Percentiles rank a stretch among this genome's conserved stretches.
phyloP scores from a whole-genome alignment of 306 rosid species.

The Castanea sativa region DNA sequence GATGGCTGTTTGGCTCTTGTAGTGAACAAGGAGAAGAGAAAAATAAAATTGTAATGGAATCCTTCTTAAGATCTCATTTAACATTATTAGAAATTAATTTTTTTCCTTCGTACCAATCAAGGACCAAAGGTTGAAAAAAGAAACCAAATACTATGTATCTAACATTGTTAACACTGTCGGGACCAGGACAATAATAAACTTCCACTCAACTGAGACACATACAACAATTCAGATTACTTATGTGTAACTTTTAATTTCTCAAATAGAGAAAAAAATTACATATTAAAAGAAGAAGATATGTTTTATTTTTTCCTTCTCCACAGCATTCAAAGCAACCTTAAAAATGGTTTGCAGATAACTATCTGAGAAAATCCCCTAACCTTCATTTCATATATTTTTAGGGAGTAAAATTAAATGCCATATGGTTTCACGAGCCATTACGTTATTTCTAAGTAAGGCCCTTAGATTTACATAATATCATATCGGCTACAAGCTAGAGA shows the following conservation, averaged over 20 bases:
- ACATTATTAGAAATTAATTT: not conserved
- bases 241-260: no score
- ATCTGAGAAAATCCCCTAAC: no score
- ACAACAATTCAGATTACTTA: not conserved
- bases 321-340: no score
- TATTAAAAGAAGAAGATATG: no score
- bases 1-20: not conserved
- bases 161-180: not conserved
- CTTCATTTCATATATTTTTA: no score
- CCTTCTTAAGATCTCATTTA: not conserved
- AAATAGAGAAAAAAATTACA: no score
- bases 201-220: not conserved
- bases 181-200: not conserved
- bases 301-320: no score
- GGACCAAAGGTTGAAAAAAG: not conserved
- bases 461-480: no score
- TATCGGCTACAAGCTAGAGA: not conserved
- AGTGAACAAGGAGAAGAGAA: not conserved
- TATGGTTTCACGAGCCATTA: no score
- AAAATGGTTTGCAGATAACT: no score
- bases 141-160: not conserved
- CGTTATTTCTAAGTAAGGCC: no score
- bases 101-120: not conserved
- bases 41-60: not conserved
- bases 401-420: no score